Base-by-base conservation (phyloP, 345 rosid genomes). In the Crucihimalaya himalaica region DNA sequence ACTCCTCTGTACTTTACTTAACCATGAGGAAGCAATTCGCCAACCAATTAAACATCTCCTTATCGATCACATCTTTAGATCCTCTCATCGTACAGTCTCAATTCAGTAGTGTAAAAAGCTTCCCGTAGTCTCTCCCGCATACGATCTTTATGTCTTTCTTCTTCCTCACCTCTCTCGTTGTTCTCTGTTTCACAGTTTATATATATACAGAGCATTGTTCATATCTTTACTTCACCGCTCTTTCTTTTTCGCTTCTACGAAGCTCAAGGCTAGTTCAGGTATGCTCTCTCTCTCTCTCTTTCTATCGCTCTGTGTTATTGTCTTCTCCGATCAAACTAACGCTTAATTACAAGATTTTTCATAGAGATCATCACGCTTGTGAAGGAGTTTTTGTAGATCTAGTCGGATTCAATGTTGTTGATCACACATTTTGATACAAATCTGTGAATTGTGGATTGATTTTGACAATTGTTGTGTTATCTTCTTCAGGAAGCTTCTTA, bases 401-500 rank as follows among this genome's bases (percentile, higher is more conserved):
- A 8, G 14, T 50, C 32, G 42, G 61, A 61, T 31, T 73, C 71
- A 61, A 1, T 46, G 14, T 54, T 12, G 63, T 65, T 32, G 5
- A 27, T 65, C 14, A 48, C 29, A 19, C 7, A 62, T 27, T 62
- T 4, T 0, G 21, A 40, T 61, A 23, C 25, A 16, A 45, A 12
- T 48, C 4, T 47, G 29, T 64, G 28, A 47, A 42, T 63, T 52
- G 1, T 11, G 19, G 54, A 28, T 57, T 47, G 27, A 58, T 70
- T 39, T 47, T 35, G 8, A 29, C 28, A 4, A 3, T 66, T 21
- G 31, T 31, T 60, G 70, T 27, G 39, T 9, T 16, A 59, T 72
- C 78, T 66, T 66, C 61, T 70, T 28, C 72, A 63, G 72, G 72
- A 77, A 70, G 80, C 51, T 77, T 70, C 19, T 5, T 5, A 11